Conservation (phyloP, 2,329 filamentous ascomycete genomes). For the Purpureocillium takamizusanense region DNA sequence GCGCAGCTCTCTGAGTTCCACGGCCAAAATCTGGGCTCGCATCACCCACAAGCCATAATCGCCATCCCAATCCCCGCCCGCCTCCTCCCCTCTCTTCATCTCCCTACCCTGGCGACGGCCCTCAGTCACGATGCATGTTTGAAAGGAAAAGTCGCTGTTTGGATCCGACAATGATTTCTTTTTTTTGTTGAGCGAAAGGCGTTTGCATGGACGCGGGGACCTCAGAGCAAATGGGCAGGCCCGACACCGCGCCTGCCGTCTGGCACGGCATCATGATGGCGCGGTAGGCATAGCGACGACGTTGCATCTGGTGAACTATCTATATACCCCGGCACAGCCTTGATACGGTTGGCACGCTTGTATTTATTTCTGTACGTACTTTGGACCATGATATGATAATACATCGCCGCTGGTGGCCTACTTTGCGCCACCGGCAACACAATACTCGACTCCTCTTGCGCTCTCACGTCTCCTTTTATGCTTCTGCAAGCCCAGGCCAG, state of each 20-base stretch:
- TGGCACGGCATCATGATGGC: neutral
- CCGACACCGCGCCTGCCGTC: conserved; percentile 12
- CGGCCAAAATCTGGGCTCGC: conserved; percentile 22
- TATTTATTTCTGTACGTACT: conserved; percentile 5
- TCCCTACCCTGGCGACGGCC: no score
- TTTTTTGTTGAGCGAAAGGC: conserved; percentile 13
- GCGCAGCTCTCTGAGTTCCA: conserved; percentile 26
- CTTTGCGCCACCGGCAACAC: neutral
- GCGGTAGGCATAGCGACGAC: no score
- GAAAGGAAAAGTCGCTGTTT: no score
- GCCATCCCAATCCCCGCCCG: conserved; percentile 9
- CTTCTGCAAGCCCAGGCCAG: no score
- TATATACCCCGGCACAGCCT: conserved; percentile 27
- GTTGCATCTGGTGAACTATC: conserved; percentile 37
- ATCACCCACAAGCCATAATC: conserved; percentile 22
- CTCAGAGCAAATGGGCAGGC: conserved; percentile 24
- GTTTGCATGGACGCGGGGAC: conserved; percentile 17
- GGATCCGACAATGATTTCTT: no score
- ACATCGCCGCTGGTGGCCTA: neutral
- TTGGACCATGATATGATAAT: conserved; percentile 4
- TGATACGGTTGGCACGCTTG: no score
- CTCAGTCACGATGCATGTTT: no score
- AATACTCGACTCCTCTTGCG: no score
- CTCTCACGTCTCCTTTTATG: no score
- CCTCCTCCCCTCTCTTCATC: no score